phyloP scores from a whole-genome alignment of 129 eudicot genomes.

The Rutidosis leptorrhynchoides region DNA sequence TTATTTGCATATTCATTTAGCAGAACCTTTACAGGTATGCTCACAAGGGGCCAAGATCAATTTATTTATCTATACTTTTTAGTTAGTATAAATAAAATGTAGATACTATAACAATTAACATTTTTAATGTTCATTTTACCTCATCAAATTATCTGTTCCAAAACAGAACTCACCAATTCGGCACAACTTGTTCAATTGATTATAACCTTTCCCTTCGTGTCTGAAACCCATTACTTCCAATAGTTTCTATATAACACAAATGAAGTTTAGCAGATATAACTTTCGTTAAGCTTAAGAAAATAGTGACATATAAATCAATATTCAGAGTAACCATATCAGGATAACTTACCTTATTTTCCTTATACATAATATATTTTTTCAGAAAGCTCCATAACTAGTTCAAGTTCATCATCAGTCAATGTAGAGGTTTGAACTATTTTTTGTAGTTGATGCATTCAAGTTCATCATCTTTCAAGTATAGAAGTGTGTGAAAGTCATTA shows the following conservation, averaged over 20 bases:
- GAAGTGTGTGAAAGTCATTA: too few species aligned
- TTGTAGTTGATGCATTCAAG: slow-evolving; percentile 37
- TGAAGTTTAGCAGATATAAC: slow-evolving; percentile 4
- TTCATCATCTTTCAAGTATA: too few species aligned
- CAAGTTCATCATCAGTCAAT: slow-evolving; percentile 34
- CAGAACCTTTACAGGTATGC: not conserved
- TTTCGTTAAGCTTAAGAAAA: not conserved
- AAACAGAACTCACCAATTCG: slow-evolving; percentile 32
- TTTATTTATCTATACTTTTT: not conserved
- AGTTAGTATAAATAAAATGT: not conserved
- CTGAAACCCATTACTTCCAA: slow-evolving; percentile 46
- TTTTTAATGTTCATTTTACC: slow-evolving; percentile 53
- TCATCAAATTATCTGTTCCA: slow-evolving; percentile 56
- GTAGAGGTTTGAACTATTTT: not conserved
- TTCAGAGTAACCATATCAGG: not conserved
- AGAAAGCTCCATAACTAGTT: slow-evolving; percentile 50
- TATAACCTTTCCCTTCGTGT: slow-evolving; percentile 30
- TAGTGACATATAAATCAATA: not conserved
- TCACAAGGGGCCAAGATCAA: not conserved
- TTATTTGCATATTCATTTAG: not conserved
- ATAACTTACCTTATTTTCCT: slow-evolving; percentile 59
- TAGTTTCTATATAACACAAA: slow-evolving; percentile 39
- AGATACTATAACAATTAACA: slow-evolving; percentile 1
- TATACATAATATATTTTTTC: slow-evolving; percentile 51
- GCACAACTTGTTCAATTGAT: slow-evolving; percentile 34